Evolutionary conservation across 2,329 filamentous ascomycete species (phyloP).

Genomic region (Fusarium sp.): DNA sequence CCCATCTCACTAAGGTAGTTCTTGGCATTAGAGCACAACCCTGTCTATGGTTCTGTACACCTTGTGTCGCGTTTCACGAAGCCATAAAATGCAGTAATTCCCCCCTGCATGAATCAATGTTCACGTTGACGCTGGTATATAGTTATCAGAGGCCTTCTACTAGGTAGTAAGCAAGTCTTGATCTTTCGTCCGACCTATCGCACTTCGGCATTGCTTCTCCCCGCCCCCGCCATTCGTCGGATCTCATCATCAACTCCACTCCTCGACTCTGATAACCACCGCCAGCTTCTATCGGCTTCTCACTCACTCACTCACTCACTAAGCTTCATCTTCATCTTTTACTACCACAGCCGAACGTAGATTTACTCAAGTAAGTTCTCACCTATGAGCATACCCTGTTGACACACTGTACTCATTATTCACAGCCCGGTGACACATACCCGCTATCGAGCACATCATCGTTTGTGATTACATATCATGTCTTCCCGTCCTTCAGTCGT

Average conservation of each 20-base stretch:
- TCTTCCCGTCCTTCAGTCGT: slow-evolving; percentile 70
- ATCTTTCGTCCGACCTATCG: slow-evolving; percentile 14
- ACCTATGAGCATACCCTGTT: not conserved
- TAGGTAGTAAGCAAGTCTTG: slow-evolving; percentile 15
- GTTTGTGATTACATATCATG: slow-evolving; percentile 33
- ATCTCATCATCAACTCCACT: slow-evolving; percentile 27
- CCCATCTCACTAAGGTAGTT: not conserved
- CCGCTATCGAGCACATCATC: not conserved
- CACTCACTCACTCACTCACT: not conserved
- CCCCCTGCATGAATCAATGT: not conserved
- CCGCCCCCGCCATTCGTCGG: slow-evolving; percentile 22
- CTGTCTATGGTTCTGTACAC: not conserved
- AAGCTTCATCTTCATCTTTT: not conserved
- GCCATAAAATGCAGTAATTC: not conserved
- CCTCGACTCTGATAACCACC: slow-evolving; percentile 15
- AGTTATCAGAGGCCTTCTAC: not conserved
- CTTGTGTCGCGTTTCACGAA: not conserved
- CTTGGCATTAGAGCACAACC: not conserved
- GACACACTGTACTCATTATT: not conserved
- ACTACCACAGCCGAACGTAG: not conserved
- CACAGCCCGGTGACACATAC: not conserved
- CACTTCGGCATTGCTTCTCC: slow-evolving; percentile 22
- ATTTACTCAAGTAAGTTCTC: not conserved
- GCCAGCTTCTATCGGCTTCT: slow-evolving; percentile 19
- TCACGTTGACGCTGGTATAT: not conserved